phyloP scores from a whole-genome alignment of 2,329 filamentous ascomycete species.

The Rosellinia necatrix region DNA sequence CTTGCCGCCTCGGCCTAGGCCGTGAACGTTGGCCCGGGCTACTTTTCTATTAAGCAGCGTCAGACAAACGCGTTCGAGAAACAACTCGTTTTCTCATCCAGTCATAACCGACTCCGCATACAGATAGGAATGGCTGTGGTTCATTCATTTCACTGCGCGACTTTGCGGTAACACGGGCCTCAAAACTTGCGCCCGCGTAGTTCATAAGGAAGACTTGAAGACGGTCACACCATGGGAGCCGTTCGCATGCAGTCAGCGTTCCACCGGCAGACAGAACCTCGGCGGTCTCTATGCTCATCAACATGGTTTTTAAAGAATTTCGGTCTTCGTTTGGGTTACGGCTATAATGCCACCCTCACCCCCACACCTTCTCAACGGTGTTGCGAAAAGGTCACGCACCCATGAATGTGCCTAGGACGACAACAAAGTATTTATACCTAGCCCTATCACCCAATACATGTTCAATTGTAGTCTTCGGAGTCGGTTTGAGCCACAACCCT shows the following conservation, averaged over 20 bases:
- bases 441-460: neutral
- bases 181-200: slow-evolving; percentile 4
- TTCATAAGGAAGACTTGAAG: slow-evolving; percentile 7
- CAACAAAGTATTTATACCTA: slow-evolving; percentile 10
- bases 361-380: slow-evolving; percentile 17
- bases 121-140: slow-evolving; percentile 5
- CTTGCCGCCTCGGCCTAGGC: neutral
- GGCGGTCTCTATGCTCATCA: slow-evolving; percentile 12
- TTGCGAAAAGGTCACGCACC: slow-evolving; percentile 2
- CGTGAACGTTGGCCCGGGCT: neutral
- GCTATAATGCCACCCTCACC: slow-evolving; percentile 27
- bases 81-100: slow-evolving; percentile 6
- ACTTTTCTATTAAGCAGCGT: neutral
- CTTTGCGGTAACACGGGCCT: slow-evolving; percentile 13
- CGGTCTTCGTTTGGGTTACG: slow-evolving; percentile 23
- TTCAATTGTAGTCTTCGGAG: neutral
- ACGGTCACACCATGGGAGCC: slow-evolving; percentile 24
- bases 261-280: slow-evolving; percentile 17
- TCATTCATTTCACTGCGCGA: slow-evolving; percentile 15
- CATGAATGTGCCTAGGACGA: slow-evolving; percentile 6
- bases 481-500: neutral
- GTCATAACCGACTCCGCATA: slow-evolving; percentile 5
- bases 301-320: slow-evolving; percentile 16
- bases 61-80: neutral
- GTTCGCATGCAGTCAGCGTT: slow-evolving; percentile 24